Conservation (phyloP, 1,139 yeast genomes). For the Eremothecium coryli region DNA sequence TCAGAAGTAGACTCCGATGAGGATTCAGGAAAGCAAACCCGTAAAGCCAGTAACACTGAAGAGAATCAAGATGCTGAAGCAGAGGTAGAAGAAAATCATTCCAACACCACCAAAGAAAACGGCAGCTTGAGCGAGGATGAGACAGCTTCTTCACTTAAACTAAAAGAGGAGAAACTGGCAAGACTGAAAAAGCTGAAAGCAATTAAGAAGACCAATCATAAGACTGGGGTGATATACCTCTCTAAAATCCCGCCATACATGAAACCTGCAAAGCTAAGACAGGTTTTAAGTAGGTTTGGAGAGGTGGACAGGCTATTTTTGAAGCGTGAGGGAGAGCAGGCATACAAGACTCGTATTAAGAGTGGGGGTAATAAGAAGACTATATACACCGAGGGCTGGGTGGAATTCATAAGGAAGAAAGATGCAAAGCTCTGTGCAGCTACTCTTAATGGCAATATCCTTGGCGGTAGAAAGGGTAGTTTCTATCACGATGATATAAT, state of each 20-base stretch:
- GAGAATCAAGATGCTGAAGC: conserved; percentile 2
- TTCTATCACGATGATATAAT: conserved; percentile 91
- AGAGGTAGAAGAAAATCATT: conserved; percentile 4
- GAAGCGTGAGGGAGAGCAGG: conserved; percentile 71
- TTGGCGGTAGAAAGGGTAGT: conserved; percentile 91
- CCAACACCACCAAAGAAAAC: conserved; percentile 1
- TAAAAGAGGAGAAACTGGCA: conserved; percentile 20
- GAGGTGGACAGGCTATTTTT: conserved; percentile 74
- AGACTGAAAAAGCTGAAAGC: conserved; percentile 38
- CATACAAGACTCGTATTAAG: conserved; percentile 60
- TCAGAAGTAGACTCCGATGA: conserved; percentile 9
- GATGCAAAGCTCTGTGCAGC: conserved; percentile 85
- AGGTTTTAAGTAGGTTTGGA: conserved; percentile 73
- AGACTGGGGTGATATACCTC: conserved; percentile 84
- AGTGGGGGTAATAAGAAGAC: conserved; percentile 92
- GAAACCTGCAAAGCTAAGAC: conserved; percentile 88
- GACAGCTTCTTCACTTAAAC: conserved; percentile 1
- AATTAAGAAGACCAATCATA: conserved; percentile 47
- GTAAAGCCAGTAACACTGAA: conserved; percentile 8
- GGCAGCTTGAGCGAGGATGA: conserved; percentile 9
- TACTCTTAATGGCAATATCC: conserved; percentile 75
- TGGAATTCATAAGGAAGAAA: conserved; percentile 71
- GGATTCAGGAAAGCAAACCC: conserved; percentile 9
- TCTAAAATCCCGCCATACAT: conserved; percentile 92
- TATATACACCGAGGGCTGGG: conserved; percentile 94